Conservation (phyloP, 1,284 basidiomycete species). For the Spongiforma sp. region DNA sequence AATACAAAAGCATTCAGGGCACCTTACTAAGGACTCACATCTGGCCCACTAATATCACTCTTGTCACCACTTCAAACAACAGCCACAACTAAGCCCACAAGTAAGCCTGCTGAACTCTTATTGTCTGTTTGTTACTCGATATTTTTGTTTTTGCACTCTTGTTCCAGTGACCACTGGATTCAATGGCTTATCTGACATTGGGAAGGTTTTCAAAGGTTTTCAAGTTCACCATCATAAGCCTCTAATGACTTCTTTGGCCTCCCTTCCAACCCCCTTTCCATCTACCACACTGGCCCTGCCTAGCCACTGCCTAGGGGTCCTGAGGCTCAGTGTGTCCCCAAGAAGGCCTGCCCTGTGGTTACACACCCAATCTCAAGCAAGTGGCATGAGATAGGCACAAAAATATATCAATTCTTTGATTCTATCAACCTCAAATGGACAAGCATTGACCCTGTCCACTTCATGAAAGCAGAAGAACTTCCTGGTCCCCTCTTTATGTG, state of each 20-base stretch:
- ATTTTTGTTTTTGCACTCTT: no score
- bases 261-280: neutral
- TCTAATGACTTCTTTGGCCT: neutral
- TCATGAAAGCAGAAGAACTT: neutral
- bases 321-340: neutral
- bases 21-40: no score
- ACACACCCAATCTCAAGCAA: neutral
- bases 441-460: neutral
- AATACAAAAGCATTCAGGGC: no score
- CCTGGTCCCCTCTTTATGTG: neutral
- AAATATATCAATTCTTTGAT: neutral
- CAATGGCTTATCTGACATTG: no score
- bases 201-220: no score
- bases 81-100: no score
- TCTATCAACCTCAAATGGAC: neutral
- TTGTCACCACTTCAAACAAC: no score
- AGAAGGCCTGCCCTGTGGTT: neutral
- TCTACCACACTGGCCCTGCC: neutral
- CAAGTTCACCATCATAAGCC: no score
- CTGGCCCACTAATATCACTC: no score
- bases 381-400: neutral
- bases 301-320: neutral
- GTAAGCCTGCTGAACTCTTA: no score
- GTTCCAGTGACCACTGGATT: no score
- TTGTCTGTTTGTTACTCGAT: no score